Conservation (phyloP, 1,284 basidiomycete species). For the Sporisorium exsertum region DNA sequence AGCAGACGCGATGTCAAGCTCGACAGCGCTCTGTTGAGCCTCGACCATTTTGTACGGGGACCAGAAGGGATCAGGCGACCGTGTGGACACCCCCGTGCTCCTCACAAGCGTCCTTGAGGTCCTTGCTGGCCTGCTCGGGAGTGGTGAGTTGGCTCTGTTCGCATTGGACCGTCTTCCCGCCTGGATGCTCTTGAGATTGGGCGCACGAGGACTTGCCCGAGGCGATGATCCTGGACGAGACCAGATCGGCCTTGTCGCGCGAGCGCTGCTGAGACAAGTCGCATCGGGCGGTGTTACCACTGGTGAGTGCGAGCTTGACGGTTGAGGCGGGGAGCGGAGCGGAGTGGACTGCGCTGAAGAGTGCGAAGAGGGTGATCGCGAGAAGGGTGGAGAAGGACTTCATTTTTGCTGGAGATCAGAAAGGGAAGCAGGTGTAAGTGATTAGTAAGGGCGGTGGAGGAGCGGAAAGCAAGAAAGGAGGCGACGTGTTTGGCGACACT, state of each 20-base stretch:
- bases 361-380: constrained; percentile 1
- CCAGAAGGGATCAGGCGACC: neutral
- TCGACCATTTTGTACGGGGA: no score
- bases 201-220: constrained; percentile 19
- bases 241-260: constrained; percentile 13
- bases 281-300: constrained; percentile 9
- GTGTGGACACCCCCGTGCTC: constrained; percentile 5
- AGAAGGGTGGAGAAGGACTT: neutral
- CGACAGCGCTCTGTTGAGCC: neutral
- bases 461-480: neutral
- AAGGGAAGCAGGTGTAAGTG: neutral
- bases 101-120: constrained; percentile 14
- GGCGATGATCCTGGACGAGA: constrained; percentile 24
- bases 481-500: neutral
- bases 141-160: constrained; percentile 10
- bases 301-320: constrained; percentile 18
- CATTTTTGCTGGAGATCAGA: neutral
- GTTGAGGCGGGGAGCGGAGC: neutral
- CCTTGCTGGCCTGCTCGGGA: neutral
- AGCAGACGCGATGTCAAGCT: neutral
- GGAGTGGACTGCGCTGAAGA: neutral
- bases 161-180: constrained; percentile 14
- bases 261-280: neutral
- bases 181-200: neutral
- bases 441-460: neutral